Percentiles rank a stretch among this genome's conserved stretches.
Conservation (phyloP, 169 alveolate species). For the Cryptosporidium bovis region DNA sequence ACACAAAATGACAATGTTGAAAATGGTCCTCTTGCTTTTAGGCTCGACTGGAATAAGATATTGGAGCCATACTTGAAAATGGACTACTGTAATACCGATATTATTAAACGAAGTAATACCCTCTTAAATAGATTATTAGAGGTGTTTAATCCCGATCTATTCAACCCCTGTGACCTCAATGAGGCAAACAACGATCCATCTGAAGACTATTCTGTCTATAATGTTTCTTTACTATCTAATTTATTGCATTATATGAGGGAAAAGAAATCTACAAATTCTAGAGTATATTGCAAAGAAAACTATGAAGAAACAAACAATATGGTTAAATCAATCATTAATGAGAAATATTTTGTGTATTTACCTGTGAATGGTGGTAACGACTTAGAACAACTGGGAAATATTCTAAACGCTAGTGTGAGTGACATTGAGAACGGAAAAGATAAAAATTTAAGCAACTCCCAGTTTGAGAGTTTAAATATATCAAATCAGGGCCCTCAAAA, state of each 20-base stretch:
- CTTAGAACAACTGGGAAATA: conserved; percentile 6
- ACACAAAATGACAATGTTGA: neutral
- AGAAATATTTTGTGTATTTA: conserved; percentile 12
- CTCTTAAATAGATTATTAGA: neutral
- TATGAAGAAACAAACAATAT: conserved; percentile 14
- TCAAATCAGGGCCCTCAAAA: neutral
- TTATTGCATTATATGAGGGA: conserved; percentile 37
- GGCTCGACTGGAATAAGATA: conserved; percentile 29
- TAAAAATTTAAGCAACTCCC: neutral
- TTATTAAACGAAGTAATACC: neutral
- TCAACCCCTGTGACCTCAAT: neutral
- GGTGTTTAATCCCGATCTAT: neutral
- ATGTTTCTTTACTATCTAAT: conserved; percentile 12
- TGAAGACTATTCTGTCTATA: conserved; percentile 16
- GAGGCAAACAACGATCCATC: neutral
- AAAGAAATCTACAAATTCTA: neutral
- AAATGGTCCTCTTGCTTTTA: neutral
- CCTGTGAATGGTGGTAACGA: conserved; percentile 11
- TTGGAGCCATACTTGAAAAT: neutral
- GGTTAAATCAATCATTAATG: conserved; percentile 9
- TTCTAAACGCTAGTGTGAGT: neutral
- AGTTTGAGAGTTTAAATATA: too few species aligned
- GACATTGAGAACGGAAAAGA: neutral
- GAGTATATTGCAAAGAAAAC: neutral
- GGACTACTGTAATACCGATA: neutral